Base-by-base conservation (phyloP, 2,329 filamentous ascomycete species). In the Metarhizium anisopliae region DNA sequence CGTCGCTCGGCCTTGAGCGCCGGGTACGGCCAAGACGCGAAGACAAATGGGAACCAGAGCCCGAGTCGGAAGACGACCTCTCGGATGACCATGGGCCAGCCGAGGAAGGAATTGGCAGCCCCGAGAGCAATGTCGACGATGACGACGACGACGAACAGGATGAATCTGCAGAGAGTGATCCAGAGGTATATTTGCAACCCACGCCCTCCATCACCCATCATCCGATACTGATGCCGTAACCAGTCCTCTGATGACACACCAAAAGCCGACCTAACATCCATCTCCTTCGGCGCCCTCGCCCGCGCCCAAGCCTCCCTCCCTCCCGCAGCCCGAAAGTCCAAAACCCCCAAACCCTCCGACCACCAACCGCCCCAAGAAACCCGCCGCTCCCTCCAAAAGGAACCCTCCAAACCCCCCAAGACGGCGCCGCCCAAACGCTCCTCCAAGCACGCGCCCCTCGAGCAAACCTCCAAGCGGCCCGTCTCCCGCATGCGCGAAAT, bases 231-330 rank as follows among this genome's bases (percentile, higher is more conserved):
- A 54, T 16, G 32, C 30, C n/a, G 2, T 42, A n/a, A 47, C 10
- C 47, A 51, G 20, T 47, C 40, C 38, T 47, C 32, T n/a, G 2
- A n/a, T 2, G 45, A 47, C 20, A 32, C 60, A 1, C 64, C 72
- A 6, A 70, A 69, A 18, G 68, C 78, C 55, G 76, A 79, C 57
- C 72, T 78, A 49, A 74, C 81, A 8, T 76, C 78, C 58, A 83
- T 96, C 61, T 94, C 91, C 29, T 96, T 97, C 66, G 92, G 91
- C 59, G 89, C 89, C n/a, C 77, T 96, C 45, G 90, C 89, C 60
- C 89, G 90, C 76, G 92, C 91, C 1, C 90, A 95, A 74, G 85
- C 85, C 43, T 81, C 84, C 0, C 72, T 95, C 36, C 75, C 67
- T 38, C 62, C 66, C 51, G 50, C 66, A 29, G 57, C 62, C 11